Base-by-base conservation (phyloP, 1,284 basidiomycete species). In the Pascua sp. region DNA sequence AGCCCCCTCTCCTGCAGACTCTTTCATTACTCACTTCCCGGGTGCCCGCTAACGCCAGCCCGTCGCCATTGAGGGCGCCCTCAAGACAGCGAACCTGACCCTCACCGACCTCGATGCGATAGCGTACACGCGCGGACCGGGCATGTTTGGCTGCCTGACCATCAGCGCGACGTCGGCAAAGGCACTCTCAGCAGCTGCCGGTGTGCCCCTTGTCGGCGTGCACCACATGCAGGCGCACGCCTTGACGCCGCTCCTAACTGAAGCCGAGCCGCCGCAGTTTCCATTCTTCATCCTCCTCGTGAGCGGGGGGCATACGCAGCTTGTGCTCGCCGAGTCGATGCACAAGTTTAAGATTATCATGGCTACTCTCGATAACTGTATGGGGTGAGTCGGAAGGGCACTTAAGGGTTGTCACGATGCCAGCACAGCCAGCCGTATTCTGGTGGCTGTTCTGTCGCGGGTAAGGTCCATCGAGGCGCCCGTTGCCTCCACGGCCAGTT, bases 211-310 rank as follows among this genome's bases (percentile, higher is more conserved):
- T 1, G 83, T 96, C 9, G 92, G 91, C 5, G 88, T 95, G 3
- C 90, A 96, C 75, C 93, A 96, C 69, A 96, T 96, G 93, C 92
- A 95, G 90, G 94, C 90, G 0, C 93, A 97, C 68, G 90, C 94
- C 0, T 80, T 96, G 1, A 96, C 92, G 0, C 82, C 89, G 0
- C 76, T 91, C 32, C 82, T 96, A 11, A 93, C 92, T 0, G 71
- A 79, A 39, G 41, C 61, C 1, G 67, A 80, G 16, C 78, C 80
- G 5, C 90, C 90, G 0, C 65, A 69, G 12, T 96, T 88, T 70
- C 94, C 94, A 0, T 96, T 94, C 79, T 81, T 96, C 41, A 88
- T 88, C 0, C 81, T 96, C 11, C 82, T 97, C 24, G 81, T 94
- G 49, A 92, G 90, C 0, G 94, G 94, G 17, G 93, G 93, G 1